Percentiles rank a stretch among this genome's conserved stretches.
phyloP scores from a whole-genome alignment of 2,329 filamentous ascomycete species.

The Aspergillus unguis region DNA sequence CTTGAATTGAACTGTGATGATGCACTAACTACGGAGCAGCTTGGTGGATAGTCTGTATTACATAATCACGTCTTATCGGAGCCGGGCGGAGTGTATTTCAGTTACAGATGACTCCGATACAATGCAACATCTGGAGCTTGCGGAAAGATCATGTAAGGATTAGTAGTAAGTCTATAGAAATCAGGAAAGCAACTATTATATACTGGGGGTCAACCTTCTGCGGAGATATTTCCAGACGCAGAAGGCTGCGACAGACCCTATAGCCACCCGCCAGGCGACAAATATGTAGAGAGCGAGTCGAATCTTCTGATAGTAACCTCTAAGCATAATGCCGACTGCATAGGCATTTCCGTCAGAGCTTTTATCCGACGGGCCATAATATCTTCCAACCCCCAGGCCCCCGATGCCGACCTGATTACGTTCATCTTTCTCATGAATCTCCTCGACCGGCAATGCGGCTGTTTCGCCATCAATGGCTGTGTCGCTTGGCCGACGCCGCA shows the following conservation, averaged over 20 bases:
- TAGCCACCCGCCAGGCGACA: constrained; percentile 35
- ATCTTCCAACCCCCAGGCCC: constrained; percentile 36
- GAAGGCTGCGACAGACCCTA: constrained; percentile 30
- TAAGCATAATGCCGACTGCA: constrained; percentile 41
- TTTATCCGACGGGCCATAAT: constrained; percentile 27
- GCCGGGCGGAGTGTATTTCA: background rate
- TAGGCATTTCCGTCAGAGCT: constrained; percentile 29
- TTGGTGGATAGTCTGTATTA: background rate
- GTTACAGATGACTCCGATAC: background rate
- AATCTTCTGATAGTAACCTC: constrained; percentile 44
- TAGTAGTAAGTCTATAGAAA: background rate
- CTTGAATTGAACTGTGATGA: background rate
- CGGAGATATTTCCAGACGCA: constrained; percentile 30
- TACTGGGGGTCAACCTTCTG: constrained; percentile 3
- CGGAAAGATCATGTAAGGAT: too few relatives aligned
- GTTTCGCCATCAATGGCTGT: constrained; percentile 35
- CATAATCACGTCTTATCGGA: background rate
- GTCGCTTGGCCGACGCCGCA: constrained; percentile 30
- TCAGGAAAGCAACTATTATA: background rate
- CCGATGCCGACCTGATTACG: constrained; percentile 39
- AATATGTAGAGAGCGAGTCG: constrained; percentile 41
- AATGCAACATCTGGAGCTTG: background rate
- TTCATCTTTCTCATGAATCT: constrained; percentile 20
- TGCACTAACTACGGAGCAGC: background rate
- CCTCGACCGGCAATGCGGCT: constrained; percentile 28